Base-by-base conservation (phyloP, 805 yeast genomes). In the Metschnikowia cubensis region DNA sequence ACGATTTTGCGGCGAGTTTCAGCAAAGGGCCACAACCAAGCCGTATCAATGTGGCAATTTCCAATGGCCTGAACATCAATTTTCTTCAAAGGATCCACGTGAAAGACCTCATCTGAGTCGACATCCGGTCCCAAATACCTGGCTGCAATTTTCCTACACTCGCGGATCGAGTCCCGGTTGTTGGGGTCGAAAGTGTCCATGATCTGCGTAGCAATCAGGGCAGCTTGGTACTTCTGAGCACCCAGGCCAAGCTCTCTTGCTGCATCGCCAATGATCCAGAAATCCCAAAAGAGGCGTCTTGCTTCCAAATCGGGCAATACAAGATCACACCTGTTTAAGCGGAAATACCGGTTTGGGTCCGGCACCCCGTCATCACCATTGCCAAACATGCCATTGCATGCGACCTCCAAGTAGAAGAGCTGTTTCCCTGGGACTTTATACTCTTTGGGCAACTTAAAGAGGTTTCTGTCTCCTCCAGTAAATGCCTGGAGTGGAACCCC, bases 21-120 rank as follows among this genome's bases (percentile, higher is more conserved):
- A 2, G 96, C 97, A 74, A 86, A 92, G n/a, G 97, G 98, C 99
- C 99, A 92, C 51, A 90, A 75, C 99, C 99, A 92, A 14, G 98
- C 98, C 15, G 98, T 92, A 63, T 92, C 99, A 59, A 91, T 91
- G 66, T 91, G 98, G 66, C 98, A 94, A 65, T 94, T 88, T 39
- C 99, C 99, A 56, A 94, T 78, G 7, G 88, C 96, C 66, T 74
- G 85, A 10, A 91, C 96, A 50, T 85, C 83, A 50, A 80, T 68
- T 48, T 50, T 71, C 29, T 75, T 72, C 52, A 77, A 75, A 6
- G 66, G 58, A 20, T 57, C 49, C 17, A 38, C 48, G n/a, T 53
- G 49, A 47, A 36, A 58, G 1, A 92, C 97, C 10, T 76, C 75
- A 14, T 79, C 79, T 4, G 85, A 74, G 64, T 90, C 87, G 35